Evolutionary conservation across 2,329 filamentous ascomycete species (phyloP), one percentile per base, ranked within the genome.

Genomic region (Aquanectria penicillioides): DNA sequence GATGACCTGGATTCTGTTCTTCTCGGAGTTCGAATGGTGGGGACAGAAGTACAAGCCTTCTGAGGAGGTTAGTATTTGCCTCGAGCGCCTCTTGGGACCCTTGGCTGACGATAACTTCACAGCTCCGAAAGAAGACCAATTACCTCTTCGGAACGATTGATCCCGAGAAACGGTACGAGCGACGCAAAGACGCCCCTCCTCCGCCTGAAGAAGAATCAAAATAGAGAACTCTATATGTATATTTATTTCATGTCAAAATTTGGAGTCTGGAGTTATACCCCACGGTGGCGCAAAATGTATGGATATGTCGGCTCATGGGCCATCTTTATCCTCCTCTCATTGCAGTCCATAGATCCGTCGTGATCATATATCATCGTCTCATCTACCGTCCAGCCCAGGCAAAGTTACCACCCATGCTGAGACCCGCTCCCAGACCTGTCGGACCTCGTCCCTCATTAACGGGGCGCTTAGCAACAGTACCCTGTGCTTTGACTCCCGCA

Each of bases 401-500:
- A 73, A 87, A 85, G 61, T 83, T 86, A 17, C 81, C 80, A 8
- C 84, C 83, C 78, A 87, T 85, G 11, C 83, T 79, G 51, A 87
- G 71, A 5, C 84, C 81, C 7, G 80, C 75, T 5, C 82, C 81
- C 31, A 85, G 63, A 0, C 78, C 79, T 1, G 79, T 69, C 18
- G 68, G 67, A 9, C 75, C 68, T 48, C 83, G 75, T 13, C 86
- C 82, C 74, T 93, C 89, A 71, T 93, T 93, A 26, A 93, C 89
- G 1, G 91, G 91, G 65, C 91, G 80, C 79, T 93, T 94, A 7
- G 90, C 89, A 10, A 94, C 90, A 28, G 87, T 87, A 15, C 91
- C 91, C 71, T 94, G 91, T 8, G 87, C 85, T 56, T 82, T 89
- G 5, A 98, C 94, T 1, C 92, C 94, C 28, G 92, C 86, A 5